Base-by-base conservation (phyloP, 352 stramenopile species). In the Globisporangium orthogonon region DNA sequence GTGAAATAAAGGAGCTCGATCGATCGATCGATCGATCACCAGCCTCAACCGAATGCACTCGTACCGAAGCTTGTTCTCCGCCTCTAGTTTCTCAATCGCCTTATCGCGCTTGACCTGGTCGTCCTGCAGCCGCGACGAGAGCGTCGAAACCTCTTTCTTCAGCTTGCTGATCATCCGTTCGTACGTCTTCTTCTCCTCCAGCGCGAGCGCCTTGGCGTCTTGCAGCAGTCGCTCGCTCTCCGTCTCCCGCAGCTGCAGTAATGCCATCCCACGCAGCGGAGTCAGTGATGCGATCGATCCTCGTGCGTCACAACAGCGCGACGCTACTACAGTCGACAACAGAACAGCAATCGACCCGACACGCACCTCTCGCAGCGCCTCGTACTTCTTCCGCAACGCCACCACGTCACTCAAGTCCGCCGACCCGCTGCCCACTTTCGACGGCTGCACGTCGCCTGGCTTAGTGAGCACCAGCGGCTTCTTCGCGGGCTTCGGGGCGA, bases 161-260 rank as follows among this genome's bases (percentile, higher is more conserved):
- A 94, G 58, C 61, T 85, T 88, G 43, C 74, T 56, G 33, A 90
- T 76, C 28, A 90, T 66, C 46, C 83, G 75, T 44, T 89, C 76
- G 58, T 94, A 86, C 53, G 69, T 79, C 47, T 83, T 80, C 50
- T 88, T 86, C 61, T 90, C 80, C 41, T 86, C 70, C 55, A 74
- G 64, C 0, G 80, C 78, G 10, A 91, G 62, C 7, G 61, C 62
- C 28, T 73, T 76, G 28, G 85, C 76, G 46, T 94, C 78, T 35
- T 73, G 51, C 40, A 94, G 63, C 60, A 94, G 48, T 31, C 73
- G 65, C 58, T 86, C 78, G 23, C 71, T 79, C 60, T 94, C 81
- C 11, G 58, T 69, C 56, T 89, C 74, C n/a, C 70, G 78, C 46
- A 89, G 69, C 69, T 83, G 52, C 9, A 64, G 17, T 14, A 3